Evolutionary conservation across 2,329 filamentous ascomycete species (phyloP).

Genomic region (Claviceps sorghi): DNA sequence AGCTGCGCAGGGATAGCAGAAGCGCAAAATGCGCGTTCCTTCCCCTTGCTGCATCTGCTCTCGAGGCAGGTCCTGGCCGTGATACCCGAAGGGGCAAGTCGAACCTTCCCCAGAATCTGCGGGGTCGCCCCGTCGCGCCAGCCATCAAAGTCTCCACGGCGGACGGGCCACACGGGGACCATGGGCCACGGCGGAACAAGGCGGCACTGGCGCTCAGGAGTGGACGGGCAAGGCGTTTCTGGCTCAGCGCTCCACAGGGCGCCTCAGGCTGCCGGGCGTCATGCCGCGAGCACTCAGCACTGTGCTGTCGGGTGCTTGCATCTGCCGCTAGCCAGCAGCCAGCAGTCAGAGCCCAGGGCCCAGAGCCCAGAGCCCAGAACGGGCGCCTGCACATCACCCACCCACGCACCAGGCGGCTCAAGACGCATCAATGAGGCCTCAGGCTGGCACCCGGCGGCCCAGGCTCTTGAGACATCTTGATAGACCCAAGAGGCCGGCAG

Average conservation of each 20-base stretch:
- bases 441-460: too few relatives aligned
- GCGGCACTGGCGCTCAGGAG: neutral
- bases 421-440: too few relatives aligned
- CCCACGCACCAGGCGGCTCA: too few relatives aligned
- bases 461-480: too few relatives aligned
- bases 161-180: neutral
- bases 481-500: too few relatives aligned
- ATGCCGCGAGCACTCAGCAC: too few relatives aligned
- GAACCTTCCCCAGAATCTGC: slow-evolving; percentile 6
- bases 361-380: too few relatives aligned
- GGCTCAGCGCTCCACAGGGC: neutral
- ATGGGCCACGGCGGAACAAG: neutral
- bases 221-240: too few relatives aligned
- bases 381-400: too few relatives aligned
- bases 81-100: slow-evolving; percentile 6
- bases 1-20: neutral
- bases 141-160: neutral
- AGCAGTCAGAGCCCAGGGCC: too few relatives aligned
- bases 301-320: too few relatives aligned
- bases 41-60: neutral
- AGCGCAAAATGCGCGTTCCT: neutral
- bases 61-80: slow-evolving; percentile 2
- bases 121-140: neutral
- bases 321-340: too few relatives aligned
- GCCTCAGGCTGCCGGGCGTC: neutral